These are phyloP conservation scores for Penicillium desertorum DNA, from an alignment of 495 filamentous ascomycete species.

Conservation along the genomic window DNA sequence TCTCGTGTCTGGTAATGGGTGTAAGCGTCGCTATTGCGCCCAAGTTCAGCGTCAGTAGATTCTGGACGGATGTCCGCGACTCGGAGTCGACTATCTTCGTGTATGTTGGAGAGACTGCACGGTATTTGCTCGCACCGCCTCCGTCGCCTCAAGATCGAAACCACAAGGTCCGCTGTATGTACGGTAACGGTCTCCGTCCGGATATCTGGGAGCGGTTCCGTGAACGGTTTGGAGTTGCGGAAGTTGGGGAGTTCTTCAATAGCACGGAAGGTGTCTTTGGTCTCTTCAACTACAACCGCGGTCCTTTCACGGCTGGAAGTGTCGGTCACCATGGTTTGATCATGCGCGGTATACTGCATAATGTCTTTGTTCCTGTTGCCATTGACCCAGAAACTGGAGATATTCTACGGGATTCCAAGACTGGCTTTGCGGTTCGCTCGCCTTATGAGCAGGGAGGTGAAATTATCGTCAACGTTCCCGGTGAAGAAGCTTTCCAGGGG, in stretches of 20 bases:
- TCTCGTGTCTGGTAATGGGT: conserved; percentile 56
- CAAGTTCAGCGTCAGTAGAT: conserved; percentile 66
- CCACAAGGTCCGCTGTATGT: conserved; percentile 67
- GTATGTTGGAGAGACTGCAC: conserved; percentile 80
- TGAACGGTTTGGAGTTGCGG: conserved; percentile 59
- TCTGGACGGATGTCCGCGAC: conserved; percentile 75
- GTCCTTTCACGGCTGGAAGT: conserved; percentile 58
- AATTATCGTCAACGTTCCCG: conserved; percentile 66
- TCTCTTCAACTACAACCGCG: conserved; percentile 56
- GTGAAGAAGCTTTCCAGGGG: conserved; percentile 60
- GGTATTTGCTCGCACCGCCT: conserved; percentile 71
- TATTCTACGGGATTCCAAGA: conserved; percentile 61
- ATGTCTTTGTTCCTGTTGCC: conserved; percentile 63
- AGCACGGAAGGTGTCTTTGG: conserved; percentile 63
- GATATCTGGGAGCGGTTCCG: conserved; percentile 74
- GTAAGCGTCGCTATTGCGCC: conserved; percentile 65
- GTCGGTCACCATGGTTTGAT: conserved; percentile 74
- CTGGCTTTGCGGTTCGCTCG: conserved; percentile 62
- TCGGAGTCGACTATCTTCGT: conserved; percentile 67
- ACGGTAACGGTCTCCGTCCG: conserved; percentile 74
- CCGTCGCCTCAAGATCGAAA: conserved; percentile 61
- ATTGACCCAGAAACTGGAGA: conserved; percentile 67
- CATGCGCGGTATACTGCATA: conserved; percentile 47
- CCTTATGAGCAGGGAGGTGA: conserved; percentile 71
- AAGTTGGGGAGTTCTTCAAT: conserved; percentile 66